Evolutionary conservation across 192 early-diverging fungal species (phyloP), one percentile per base, ranked within the genome.

Genomic region (Jimgerdemannia flammicorona): DNA sequence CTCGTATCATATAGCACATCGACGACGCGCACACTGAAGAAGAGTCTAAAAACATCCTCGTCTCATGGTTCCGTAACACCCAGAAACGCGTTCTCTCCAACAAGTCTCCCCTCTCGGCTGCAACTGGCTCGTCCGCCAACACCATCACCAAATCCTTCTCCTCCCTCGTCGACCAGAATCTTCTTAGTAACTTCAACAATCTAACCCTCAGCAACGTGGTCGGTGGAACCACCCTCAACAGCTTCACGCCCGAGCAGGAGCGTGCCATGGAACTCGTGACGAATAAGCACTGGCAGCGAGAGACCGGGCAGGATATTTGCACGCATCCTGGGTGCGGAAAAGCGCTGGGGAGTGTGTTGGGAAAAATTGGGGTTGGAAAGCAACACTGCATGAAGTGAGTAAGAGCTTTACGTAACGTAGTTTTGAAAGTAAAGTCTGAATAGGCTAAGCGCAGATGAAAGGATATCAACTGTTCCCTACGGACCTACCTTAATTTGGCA

Each of bases 301-400:
- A 87, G 69, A 74, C 81, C 17, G 81, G 78, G 1, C 74, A 84
- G 49, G 88, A 86, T 75, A 39, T 74, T 8, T 90, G 89, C 43
- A 76, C 76, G 66, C 71, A 86, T 19, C 72, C 76, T 3, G 71
- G 77, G 29, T 90, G 89, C 43, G 80, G 76, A 6, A 89, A 87
- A 54, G 44, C 68, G 1, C 76, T 90, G 4, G 80, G 76, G 8
- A 89, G 86, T 44, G 44, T 69, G 1, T 76, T 90, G 4, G 84
- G 86, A 6, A 80, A 81, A 49, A 70, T 75, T 54, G 73, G 78
- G 20, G 75, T 76, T 63, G 88, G 89, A 39, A 87, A 84, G 14
- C 85, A 89, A 19, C 83, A 90, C 72, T 90, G 89, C 69, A 74
- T 82, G 64, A 78, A 83, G 87, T 88, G 80, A 67, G 75, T 49